These are phyloP conservation scores for Hyphopichia homilentoma DNA, from an alignment of 805 yeast genomes.

Conservation along the genomic window DNA sequence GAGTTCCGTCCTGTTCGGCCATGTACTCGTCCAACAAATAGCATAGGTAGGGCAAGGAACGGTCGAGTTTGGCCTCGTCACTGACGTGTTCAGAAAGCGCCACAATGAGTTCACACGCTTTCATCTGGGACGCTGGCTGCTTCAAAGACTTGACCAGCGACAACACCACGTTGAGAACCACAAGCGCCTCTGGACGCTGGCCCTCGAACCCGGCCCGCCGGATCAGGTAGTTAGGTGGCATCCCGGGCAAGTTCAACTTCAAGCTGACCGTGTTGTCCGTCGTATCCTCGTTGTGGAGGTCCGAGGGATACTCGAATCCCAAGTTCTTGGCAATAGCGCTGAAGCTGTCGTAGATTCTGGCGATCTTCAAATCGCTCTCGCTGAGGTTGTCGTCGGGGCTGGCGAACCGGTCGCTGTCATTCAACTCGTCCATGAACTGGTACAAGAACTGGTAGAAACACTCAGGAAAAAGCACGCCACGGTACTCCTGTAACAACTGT, in stretches of 20 bases:
- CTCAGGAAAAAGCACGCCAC: conserved; percentile 56
- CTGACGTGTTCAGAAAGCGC: conserved; percentile 71
- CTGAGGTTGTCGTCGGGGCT: conserved; percentile 14
- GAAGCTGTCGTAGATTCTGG: conserved; percentile 56
- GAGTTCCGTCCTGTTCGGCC: conserved; percentile 9
- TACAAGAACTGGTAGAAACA: conserved; percentile 67
- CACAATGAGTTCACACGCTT: conserved; percentile 72
- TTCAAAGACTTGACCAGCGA: conserved; percentile 60
- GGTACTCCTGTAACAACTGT: conserved; percentile 48
- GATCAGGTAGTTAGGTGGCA: conserved; percentile 42
- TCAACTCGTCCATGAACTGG: conserved; percentile 50
- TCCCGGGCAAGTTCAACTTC: conserved; percentile 49
- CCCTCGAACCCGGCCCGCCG: conserved; percentile 20
- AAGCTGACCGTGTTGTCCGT: conserved; percentile 13
- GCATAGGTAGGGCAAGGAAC: conserved; percentile 78
- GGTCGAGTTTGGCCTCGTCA: conserved; percentile 82
- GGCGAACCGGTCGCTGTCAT: conserved; percentile 16
- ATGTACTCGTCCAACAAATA: conserved; percentile 62
- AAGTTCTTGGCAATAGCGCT: conserved; percentile 36
- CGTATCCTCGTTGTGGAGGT: no score
- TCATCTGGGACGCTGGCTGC: conserved; percentile 55
- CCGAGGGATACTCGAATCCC: conserved; percentile 15
- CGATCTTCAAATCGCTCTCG: conserved; percentile 47
- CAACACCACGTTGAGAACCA: conserved; percentile 54
- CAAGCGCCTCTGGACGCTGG: conserved; percentile 34